Base-by-base conservation (phyloP, 139 green algal genomes). In the Chlamydomonas asymmetrica region DNA sequence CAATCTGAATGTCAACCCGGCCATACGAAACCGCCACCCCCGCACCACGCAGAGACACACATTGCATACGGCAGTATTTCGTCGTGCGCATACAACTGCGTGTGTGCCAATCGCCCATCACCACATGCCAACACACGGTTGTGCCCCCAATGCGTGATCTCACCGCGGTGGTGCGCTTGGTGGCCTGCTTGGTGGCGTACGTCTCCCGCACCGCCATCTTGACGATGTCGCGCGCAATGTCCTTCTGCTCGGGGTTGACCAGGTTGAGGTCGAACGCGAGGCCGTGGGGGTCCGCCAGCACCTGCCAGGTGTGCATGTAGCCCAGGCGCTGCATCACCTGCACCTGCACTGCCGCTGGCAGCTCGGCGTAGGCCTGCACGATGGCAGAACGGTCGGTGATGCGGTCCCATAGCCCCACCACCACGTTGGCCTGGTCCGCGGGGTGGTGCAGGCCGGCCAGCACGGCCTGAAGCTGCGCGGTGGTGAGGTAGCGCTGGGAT, bases 221-320 rank as follows among this genome's bases (percentile, higher is more conserved):
- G 54, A 87, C 67, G 34, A 83, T 39, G 27, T 83, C 81, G 35
- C 66, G 71, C 3, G 76, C 76, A 22, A 87, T 76, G 56, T 87
- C 81, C 39, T 69, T 67, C 73, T 87, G 80, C 69, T 84, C 81
- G 25, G 76, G 62, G 16, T 87, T 68, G 32, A 18, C 59, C 7
- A 84, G 54, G 45, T 87, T 73, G 32, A 84, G 63, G 37, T 59
- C 73, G 60, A 80, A 81, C 63, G 64, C 37, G 32, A 86, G 52
- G 67, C 73, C 80, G 45, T 81, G 43, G 8, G 81, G 75, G 16
- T 77, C 63, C 9, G 1, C 76, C 63, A 87, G 50, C n/a, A 52
- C 74, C 39, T 3, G 56, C 76, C 73, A 82, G 41, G 79, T 67
- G 48, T 87, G 73, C 73, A 61, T 80, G 52, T 70, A 69, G 62